Evolutionary conservation across 164 flowering plant species (phyloP).

Genomic region (Echeveria elegans): DNA sequence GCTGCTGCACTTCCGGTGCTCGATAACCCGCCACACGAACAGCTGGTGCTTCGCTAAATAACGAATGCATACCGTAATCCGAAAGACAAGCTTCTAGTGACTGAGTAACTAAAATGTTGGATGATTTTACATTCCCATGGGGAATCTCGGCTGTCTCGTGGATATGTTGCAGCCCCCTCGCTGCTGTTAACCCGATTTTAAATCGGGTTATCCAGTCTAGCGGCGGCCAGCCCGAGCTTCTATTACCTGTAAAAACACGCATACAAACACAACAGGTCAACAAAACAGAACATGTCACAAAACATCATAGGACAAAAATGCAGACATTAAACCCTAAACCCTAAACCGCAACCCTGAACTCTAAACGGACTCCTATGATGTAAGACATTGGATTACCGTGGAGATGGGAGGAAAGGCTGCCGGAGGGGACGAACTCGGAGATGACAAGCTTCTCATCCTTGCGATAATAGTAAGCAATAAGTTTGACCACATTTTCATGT

Average conservation of each 20-base stretch:
- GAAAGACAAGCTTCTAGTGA: slow-evolving; percentile 52
- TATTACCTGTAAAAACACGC: slow-evolving; percentile 44
- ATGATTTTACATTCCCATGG: slow-evolving; percentile 92
- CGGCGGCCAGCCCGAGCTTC: slow-evolving; percentile 87
- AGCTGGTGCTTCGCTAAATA: slow-evolving; percentile 46
- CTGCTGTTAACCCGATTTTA: slow-evolving; percentile 63
- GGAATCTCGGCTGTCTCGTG: slow-evolving; percentile 15
- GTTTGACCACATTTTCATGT: slow-evolving; percentile 71
- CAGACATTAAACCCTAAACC: no score
- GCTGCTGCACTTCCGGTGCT: slow-evolving; percentile 86
- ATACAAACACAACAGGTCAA: background rate
- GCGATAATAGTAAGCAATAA: slow-evolving; percentile 82
- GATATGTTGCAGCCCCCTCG: slow-evolving; percentile 46
- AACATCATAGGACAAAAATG: background rate
- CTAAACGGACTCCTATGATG: no score
- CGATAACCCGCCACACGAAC: slow-evolving; percentile 80
- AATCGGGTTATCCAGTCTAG: slow-evolving; percentile 86
- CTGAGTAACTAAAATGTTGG: slow-evolving; percentile 69
- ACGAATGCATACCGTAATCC: slow-evolving; percentile 70
- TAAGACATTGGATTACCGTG: slow-evolving; percentile 43
- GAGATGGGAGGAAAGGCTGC: slow-evolving; percentile 85
- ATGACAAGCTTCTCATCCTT: slow-evolving; percentile 94
- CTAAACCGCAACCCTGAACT: no score
- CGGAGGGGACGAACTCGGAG: slow-evolving; percentile 67
- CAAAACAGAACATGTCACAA: background rate